Conservation (phyloP, 2,329 filamentous ascomycete genomes). For the Trichophyton schoenleinii region DNA sequence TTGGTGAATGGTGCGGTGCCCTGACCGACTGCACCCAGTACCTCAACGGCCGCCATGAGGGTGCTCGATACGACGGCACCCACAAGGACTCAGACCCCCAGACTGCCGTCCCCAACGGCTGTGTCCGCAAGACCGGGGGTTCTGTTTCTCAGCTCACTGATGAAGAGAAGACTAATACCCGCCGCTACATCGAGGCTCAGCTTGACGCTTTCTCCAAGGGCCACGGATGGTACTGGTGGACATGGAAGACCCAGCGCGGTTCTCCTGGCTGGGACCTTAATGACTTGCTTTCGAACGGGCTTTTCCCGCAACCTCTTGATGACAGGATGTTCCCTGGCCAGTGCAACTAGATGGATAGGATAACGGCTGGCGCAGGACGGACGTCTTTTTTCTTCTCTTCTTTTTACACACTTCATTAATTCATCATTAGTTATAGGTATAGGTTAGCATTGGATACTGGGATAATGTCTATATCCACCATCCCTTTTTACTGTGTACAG, state of each 20-base stretch:
- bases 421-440: neutral
- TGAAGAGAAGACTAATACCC: constrained; percentile 26
- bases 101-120: constrained; percentile 39
- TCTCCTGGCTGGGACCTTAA: constrained; percentile 39
- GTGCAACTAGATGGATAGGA: neutral
- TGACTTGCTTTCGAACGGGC: constrained; percentile 28
- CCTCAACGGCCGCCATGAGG: constrained; percentile 45
- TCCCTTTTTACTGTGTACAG: neutral
- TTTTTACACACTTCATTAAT: neutral
- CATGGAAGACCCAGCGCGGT: constrained; percentile 36
- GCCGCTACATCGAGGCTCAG: constrained; percentile 36
- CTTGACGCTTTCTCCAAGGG: constrained; percentile 33
- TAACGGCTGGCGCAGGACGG: neutral
- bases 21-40: constrained; percentile 48
- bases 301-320: constrained; percentile 38
- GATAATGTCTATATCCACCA: neutral
- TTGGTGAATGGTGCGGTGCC: constrained; percentile 57
- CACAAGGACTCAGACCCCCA: constrained; percentile 27
- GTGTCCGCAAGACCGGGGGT: constrained; percentile 38
- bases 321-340: constrained; percentile 21
- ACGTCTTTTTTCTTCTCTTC: neutral
- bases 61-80: constrained; percentile 47
- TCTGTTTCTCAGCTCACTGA: constrained; percentile 34
- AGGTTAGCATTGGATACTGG: neutral
- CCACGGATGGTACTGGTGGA: constrained; percentile 39